phyloP scores from a whole-genome alignment of 1,139 yeast species.

The Suhomyces wounanorum region DNA sequence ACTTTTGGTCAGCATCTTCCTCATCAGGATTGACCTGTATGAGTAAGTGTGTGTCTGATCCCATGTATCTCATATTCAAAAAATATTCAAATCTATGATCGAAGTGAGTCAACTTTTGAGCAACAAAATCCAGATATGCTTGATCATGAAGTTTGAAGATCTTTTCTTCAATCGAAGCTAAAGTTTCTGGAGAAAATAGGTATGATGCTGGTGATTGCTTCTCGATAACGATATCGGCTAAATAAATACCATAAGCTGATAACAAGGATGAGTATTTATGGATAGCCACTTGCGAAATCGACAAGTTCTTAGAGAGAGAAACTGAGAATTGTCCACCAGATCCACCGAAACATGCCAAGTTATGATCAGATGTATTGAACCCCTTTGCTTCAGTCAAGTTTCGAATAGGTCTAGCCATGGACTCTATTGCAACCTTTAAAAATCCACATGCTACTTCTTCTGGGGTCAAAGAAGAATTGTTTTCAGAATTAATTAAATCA shows the following conservation, averaged over 20 bases:
- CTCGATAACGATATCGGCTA: slow-evolving; percentile 57
- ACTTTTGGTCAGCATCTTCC: slow-evolving; percentile 28
- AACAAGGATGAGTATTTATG: slow-evolving; percentile 48
- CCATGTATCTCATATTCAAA: slow-evolving; percentile 78
- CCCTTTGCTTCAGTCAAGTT: slow-evolving; percentile 50
- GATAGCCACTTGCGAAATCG: slow-evolving; percentile 41
- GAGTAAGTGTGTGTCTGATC: slow-evolving; percentile 86
- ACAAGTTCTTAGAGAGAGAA: slow-evolving; percentile 41
- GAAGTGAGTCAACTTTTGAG: slow-evolving; percentile 31
- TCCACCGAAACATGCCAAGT: slow-evolving; percentile 49
- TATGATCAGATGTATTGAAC: slow-evolving; percentile 41
- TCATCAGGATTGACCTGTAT: slow-evolving; percentile 35
- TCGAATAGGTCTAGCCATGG: slow-evolving; percentile 50
- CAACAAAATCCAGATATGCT: slow-evolving; percentile 36
- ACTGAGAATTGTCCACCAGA: slow-evolving; percentile 51
- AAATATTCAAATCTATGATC: slow-evolving; percentile 54
- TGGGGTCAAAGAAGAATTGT: slow-evolving; percentile 28
- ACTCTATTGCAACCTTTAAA: slow-evolving; percentile 46
- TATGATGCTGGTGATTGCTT: slow-evolving; percentile 58
- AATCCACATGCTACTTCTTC: slow-evolving; percentile 49
- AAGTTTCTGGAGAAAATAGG: slow-evolving; percentile 23
- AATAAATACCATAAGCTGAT: slow-evolving; percentile 47
- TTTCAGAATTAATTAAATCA: slow-evolving; percentile 32
- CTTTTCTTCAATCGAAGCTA: slow-evolving; percentile 26
- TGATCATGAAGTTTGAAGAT: slow-evolving; percentile 25